Conservation (phyloP, 148 eudicot genomes). For the Nepenthes mirabilis region DNA sequence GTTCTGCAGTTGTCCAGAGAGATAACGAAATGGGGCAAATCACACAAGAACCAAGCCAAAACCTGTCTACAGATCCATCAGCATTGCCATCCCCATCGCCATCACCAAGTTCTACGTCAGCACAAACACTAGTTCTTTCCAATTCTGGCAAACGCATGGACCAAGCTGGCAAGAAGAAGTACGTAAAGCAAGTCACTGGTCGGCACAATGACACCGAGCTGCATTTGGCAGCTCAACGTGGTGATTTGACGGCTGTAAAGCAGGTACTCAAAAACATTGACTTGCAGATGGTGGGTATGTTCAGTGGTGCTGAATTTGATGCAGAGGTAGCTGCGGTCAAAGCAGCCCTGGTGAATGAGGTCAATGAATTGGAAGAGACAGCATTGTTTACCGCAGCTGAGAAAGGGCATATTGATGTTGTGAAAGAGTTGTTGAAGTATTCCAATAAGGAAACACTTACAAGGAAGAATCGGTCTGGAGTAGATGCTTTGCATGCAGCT, state of each 20-base stretch:
- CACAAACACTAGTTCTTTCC: constrained; percentile 68
- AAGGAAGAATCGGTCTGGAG: constrained; percentile 47
- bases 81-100: constrained; percentile 43
- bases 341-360: constrained; percentile 65
- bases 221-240: constrained; percentile 79
- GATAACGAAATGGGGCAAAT: constrained; percentile 35
- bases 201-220: constrained; percentile 79
- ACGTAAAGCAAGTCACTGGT: constrained; percentile 82
- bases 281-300: constrained; percentile 46
- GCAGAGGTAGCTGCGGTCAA: constrained; percentile 58
- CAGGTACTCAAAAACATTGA: constrained; percentile 45
- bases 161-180: constrained; percentile 79
- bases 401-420: constrained; percentile 62
- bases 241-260: constrained; percentile 61
- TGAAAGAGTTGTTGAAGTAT: constrained; percentile 64
- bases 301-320: constrained; percentile 59
- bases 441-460: constrained; percentile 43
- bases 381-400: constrained; percentile 64
- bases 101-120: constrained; percentile 56
- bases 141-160: constrained; percentile 79
- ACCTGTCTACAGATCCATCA: constrained; percentile 8
- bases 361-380: constrained; percentile 74
- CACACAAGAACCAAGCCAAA: constrained; percentile 18
- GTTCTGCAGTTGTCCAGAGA: constrained; percentile 14
- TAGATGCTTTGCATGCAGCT: constrained; percentile 75